phyloP scores from a whole-genome alignment of 352 stramenopile species.

The Pythium myriotylum region DNA sequence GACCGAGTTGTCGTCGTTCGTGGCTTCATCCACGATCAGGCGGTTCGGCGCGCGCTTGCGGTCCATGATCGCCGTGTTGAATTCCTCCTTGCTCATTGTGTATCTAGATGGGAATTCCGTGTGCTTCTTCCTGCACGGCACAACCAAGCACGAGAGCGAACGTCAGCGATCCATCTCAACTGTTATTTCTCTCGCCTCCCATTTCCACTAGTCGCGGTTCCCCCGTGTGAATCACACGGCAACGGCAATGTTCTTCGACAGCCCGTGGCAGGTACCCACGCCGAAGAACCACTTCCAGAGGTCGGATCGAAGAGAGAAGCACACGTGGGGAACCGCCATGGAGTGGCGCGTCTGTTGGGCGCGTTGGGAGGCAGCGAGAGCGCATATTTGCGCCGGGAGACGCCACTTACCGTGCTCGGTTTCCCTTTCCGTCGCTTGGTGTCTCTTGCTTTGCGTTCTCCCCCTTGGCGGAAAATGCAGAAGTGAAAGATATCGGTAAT shows the following conservation, averaged over 20 bases:
- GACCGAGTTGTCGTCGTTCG: conserved; percentile 99
- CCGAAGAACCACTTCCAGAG: not conserved
- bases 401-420: conserved; percentile 11
- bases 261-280: not conserved
- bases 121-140: conserved; percentile 20
- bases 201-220: not conserved
- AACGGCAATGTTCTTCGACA: not conserved
- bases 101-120: conserved; percentile 12
- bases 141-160: conserved; percentile 1
- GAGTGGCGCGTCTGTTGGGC: not conserved
- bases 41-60: conserved; percentile 97
- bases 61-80: conserved; percentile 87
- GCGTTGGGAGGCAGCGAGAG: not conserved
- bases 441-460: conserved; percentile 16
- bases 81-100: conserved; percentile 65
- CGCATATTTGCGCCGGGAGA: not conserved
- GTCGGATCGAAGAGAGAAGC: not conserved
- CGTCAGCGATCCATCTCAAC: conserved; percentile 4
- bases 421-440: conserved; percentile 20
- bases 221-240: not conserved
- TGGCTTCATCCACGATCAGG: conserved; percentile 97
- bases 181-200: not conserved
- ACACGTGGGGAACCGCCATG: not conserved
- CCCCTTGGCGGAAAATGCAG: conserved; percentile 29
- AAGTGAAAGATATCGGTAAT: conserved; percentile 33